Conservation (phyloP, 805 yeast species). For the Ogataea ganodermae region DNA sequence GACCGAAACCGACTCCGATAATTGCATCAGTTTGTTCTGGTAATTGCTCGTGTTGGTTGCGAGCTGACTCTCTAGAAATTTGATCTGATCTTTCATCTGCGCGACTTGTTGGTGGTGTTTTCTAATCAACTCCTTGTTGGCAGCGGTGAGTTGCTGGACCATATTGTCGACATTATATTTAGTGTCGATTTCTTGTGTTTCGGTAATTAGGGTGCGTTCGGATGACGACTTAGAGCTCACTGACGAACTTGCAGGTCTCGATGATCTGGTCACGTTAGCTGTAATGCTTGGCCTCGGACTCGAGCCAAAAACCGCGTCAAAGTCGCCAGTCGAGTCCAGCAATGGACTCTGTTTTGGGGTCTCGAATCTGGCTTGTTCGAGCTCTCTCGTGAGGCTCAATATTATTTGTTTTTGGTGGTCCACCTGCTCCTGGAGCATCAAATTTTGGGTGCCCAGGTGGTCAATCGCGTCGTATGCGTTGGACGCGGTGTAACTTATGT, state of each 20-base stretch:
- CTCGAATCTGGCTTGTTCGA: conserved; percentile 15
- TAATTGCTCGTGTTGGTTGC: conserved; percentile 17
- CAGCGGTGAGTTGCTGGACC: conserved; percentile 9
- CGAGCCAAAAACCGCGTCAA: conserved; percentile 7
- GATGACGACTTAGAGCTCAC: conserved; percentile 16
- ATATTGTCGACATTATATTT: conserved; percentile 8
- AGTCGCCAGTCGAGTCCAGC: conserved; percentile 1
- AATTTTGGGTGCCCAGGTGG: conserved; percentile 25
- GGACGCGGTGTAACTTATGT: conserved; percentile 30
- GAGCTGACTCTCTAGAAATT: conserved; percentile 20
- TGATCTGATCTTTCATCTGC: conserved; percentile 13
- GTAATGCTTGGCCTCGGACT: conserved; percentile 5
- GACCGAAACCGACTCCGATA: conserved; percentile 25
- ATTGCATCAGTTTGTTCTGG: conserved; percentile 18
- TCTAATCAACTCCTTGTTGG: conserved; percentile 9
- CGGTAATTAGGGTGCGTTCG: conserved; percentile 15
- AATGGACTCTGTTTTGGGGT: conserved; percentile 4
- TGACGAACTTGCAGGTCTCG: conserved; percentile 9
- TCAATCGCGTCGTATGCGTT: conserved; percentile 30
- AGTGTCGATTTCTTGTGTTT: background rate
- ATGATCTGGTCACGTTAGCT: background rate
- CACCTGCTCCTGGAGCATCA: conserved; percentile 30
- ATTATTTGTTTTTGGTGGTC: conserved; percentile 30
- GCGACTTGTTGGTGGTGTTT: conserved; percentile 8
- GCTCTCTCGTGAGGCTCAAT: conserved; percentile 23